These are phyloP conservation scores for Capsicum chinense DNA, from an alignment of 257 asterid species.

Conservation along the genomic window DNA sequence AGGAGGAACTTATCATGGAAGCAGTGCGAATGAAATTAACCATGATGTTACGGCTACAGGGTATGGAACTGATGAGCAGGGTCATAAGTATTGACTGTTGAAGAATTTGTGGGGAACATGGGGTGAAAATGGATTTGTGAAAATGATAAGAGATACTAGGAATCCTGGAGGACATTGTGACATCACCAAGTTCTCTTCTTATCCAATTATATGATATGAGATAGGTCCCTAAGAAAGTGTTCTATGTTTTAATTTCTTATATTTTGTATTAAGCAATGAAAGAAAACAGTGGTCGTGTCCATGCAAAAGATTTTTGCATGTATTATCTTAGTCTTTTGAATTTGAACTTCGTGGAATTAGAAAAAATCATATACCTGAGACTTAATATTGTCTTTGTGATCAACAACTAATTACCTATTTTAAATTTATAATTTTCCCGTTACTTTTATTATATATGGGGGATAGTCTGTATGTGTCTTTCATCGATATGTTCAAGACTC, in stretches of 20 bases:
- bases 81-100: constrained; percentile 40
- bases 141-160: constrained; percentile 33
- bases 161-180: constrained; percentile 43
- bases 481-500: too few species aligned
- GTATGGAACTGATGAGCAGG: constrained; percentile 34
- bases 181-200: constrained; percentile 37
- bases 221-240: neutral
- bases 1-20: constrained; percentile 34
- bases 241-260: neutral
- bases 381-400: too few species aligned
- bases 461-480: too few species aligned
- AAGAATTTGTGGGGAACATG: constrained; percentile 48
- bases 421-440: too few species aligned
- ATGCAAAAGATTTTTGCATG: constrained; percentile 15
- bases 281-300: neutral
- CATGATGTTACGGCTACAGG: constrained; percentile 45
- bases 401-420: too few species aligned
- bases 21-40: constrained; percentile 30
- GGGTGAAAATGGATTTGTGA: constrained; percentile 48
- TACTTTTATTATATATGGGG: too few species aligned
- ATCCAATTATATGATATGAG: constrained; percentile 28
- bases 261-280: neutral
- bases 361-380: neutral
- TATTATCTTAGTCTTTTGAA: neutral
- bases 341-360: neutral